phyloP scores from a whole-genome alignment of 179 eudicot species.

The Patellifolia procumbens region DNA sequence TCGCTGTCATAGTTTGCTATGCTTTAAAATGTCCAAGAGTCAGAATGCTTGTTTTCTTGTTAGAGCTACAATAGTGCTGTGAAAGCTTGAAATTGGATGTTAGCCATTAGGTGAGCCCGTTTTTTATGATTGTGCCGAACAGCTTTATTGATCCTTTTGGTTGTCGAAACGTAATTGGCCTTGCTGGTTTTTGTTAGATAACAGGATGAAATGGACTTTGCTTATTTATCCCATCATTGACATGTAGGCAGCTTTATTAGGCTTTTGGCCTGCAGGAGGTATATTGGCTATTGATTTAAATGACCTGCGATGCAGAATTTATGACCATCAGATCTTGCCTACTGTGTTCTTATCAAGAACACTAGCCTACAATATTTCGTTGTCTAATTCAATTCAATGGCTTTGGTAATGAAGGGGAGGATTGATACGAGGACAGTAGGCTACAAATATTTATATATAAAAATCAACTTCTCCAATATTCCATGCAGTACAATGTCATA shows the following conservation, averaged over 20 bases:
- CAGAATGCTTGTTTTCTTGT: constrained; percentile 10
- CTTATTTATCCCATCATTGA: not conserved
- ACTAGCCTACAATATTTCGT: not conserved
- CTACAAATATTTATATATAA: not conserved
- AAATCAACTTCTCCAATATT: not conserved
- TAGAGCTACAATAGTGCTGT: constrained; percentile 2
- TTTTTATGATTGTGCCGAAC: not conserved
- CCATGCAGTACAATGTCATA: not conserved
- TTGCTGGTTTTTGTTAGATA: not conserved
- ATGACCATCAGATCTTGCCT: not conserved
- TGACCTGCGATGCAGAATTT: not conserved
- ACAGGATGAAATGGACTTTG: not conserved
- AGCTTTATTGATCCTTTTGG: not conserved
- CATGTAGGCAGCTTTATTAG: not conserved
- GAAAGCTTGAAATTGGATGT: constrained; percentile 11
- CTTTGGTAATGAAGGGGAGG: not conserved
- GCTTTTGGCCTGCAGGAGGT: not conserved
- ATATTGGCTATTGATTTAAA: not conserved
- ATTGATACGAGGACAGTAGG: not conserved
- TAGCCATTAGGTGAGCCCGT: not conserved
- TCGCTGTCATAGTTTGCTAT: constrained; percentile 17
- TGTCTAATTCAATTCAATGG: not conserved
- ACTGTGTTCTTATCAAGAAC: not conserved
- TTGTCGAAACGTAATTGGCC: not conserved
- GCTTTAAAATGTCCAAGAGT: not conserved